phyloP scores from a whole-genome alignment of 2,329 filamentous ascomycete genomes.

The Rhexocercosporidium sp. region DNA sequence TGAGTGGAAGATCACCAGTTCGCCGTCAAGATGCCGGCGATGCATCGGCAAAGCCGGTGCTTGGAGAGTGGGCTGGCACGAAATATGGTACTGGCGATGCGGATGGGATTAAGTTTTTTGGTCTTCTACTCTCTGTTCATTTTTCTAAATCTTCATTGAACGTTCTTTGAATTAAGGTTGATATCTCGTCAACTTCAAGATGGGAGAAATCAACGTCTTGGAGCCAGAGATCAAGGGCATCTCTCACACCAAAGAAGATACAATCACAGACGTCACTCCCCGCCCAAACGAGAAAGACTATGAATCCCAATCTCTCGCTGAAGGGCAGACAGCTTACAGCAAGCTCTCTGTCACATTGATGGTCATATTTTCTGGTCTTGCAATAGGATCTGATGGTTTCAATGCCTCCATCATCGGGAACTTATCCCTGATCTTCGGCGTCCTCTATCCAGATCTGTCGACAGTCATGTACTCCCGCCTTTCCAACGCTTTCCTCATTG shows the following conservation, averaged over 20 bases:
- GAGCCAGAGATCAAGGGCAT: slow-evolving; percentile 12
- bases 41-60: slow-evolving; percentile 1
- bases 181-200: background rate
- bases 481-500: slow-evolving; percentile 60
- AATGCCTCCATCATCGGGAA: slow-evolving; percentile 53
- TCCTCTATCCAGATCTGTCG: slow-evolving; percentile 51
- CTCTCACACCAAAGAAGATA: slow-evolving; percentile 2
- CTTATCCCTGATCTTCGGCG: slow-evolving; percentile 47
- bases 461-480: slow-evolving; percentile 54
- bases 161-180: background rate
- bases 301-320: slow-evolving; percentile 11
- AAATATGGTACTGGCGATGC: background rate
- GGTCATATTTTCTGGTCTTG: slow-evolving; percentile 49
- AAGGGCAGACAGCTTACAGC: slow-evolving; percentile 41
- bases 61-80: background rate
- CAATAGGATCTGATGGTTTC: slow-evolving; percentile 53
- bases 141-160: background rate
- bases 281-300: slow-evolving; percentile 11
- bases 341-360: slow-evolving; percentile 50
- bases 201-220: background rate
- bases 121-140: background rate
- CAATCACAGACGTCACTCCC: background rate
- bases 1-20: background rate
- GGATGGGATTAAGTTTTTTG: background rate
- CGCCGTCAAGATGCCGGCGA: background rate